Evolutionary conservation across 2,329 filamentous ascomycete genomes (phyloP).

Genomic region (Fusarium clavum): DNA sequence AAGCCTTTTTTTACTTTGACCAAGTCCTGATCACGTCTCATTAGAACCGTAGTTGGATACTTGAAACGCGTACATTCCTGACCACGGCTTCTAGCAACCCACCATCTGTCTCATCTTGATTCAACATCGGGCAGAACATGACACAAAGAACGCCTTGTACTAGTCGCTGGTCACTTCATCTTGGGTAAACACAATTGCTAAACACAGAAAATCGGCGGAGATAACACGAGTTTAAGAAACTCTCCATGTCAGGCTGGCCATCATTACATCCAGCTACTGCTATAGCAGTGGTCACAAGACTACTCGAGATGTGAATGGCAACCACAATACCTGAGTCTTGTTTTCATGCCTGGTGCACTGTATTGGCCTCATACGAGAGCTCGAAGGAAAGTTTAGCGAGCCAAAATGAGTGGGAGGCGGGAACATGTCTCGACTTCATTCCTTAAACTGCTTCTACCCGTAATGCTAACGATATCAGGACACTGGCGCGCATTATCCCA

Average conservation of each 20-base stretch:
- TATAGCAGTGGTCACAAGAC: not conserved
- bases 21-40: conserved; percentile 6
- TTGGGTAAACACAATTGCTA: not conserved
- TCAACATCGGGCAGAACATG: conserved; percentile 1
- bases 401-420: conserved; percentile 1
- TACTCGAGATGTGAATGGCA: not conserved
- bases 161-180: not conserved
- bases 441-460: conserved; percentile 24
- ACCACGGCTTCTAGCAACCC: conserved; percentile 11
- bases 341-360: not conserved
- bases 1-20: not conserved
- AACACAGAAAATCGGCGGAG: not conserved
- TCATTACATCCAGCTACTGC: not conserved
- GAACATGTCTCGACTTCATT: conserved; percentile 4
- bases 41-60: conserved; percentile 20
- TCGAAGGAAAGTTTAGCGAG: not conserved
- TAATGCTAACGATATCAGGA: conserved; percentile 18
- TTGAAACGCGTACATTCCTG: conserved; percentile 33
- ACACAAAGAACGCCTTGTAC: not conserved
- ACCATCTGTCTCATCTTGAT: conserved; percentile 22
- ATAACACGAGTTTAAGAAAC: not conserved
- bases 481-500: not conserved
- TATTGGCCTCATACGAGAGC: not conserved
- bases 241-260: not conserved
- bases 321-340: not conserved